Base-by-base conservation (phyloP, 805 yeast species). In the Zygoascus flipseniorum region DNA sequence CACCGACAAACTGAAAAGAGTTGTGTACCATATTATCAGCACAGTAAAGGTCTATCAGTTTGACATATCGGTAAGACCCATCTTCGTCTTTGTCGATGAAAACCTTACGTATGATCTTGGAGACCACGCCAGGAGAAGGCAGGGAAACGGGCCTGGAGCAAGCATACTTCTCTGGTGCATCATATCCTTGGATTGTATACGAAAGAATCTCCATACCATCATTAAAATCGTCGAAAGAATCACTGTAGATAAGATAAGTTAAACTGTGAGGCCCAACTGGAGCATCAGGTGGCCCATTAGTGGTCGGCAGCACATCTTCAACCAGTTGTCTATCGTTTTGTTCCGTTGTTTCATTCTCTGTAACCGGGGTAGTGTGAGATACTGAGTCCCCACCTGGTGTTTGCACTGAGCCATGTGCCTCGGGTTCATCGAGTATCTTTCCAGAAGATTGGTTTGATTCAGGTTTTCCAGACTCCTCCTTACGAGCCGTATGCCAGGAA, bases 91-190 rank as follows among this genome's bases (percentile, higher is more conserved):
- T 28, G 2, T 6, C 50, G 9, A 10, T 18, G 41, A 62, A 60
- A 5, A 60, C 52, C 39, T 53, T 53, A 9, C 48, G 43, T 19
- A 62, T 42, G 8, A 57, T 56, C 28, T 49, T 46, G 39, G 57
- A 56, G 19, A 62, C 49, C 16, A 57, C 41, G 23, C 52, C 60
- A 8, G 60, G 58, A 1, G 58, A 52, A 6, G 65, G 65, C 19
- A 62, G 35, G 3, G 52, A 39, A 4, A 57, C 55, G 1, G 64
- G 58, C 14, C 54, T 54, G 1, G 52, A 44, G n/a, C 56, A 55
- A 3, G 16, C 18, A 11, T 55, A 43, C 43, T 55, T 57, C 1
- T 31, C 37, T 8, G 65, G 61, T 1, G 57, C 56, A 11, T 44
- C 45, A 43, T 52, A 31, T n/a, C 59, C 60, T 13, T 49, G 37